These are phyloP conservation scores for Cucurbitaria berberidis DNA, from an alignment of 2,329 filamentous ascomycete genomes.

Conservation along the genomic window DNA sequence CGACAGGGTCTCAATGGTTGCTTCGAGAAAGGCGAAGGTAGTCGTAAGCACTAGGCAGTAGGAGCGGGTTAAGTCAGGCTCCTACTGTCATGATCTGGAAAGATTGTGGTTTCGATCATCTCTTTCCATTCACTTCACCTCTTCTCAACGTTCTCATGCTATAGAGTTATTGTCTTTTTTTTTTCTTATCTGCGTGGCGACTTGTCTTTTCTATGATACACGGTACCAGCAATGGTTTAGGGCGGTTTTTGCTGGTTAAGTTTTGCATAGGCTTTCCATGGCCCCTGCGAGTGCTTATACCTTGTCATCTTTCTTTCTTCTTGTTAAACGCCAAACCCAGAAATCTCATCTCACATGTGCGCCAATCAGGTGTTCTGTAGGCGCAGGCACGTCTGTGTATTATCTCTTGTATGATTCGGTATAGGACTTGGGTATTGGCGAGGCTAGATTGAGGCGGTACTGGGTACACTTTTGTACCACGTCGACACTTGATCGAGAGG, in stretches of 20 bases:
- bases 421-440: constrained; percentile 19
- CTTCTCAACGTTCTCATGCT: constrained; percentile 14
- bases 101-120: constrained; percentile 11
- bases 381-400: constrained; percentile 42
- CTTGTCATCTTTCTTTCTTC: constrained; percentile 1
- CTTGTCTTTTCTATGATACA: constrained; percentile 20
- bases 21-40: constrained; percentile 45
- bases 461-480: constrained; percentile 31
- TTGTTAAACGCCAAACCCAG: constrained; percentile 22
- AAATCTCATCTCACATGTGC: constrained; percentile 37
- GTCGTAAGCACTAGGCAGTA: constrained; percentile 42
- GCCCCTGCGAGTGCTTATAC: neutral
- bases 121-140: constrained; percentile 10
- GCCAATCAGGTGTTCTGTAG: constrained; percentile 26
- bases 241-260: constrained; percentile 4
- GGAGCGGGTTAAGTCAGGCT: constrained; percentile 37
- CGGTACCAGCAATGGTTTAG: constrained; percentile 32
- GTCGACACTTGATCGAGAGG: neutral
- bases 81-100: constrained; percentile 11
- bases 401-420: constrained; percentile 32
- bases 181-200: constrained; percentile 7
- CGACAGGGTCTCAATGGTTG: constrained; percentile 41
- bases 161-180: constrained; percentile 22
- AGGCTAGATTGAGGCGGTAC: constrained; percentile 25
- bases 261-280: constrained; percentile 1